These are phyloP conservation scores for Cairneyella variabilis DNA, from an alignment of 495 filamentous ascomycete species.

Conservation along the genomic window DNA sequence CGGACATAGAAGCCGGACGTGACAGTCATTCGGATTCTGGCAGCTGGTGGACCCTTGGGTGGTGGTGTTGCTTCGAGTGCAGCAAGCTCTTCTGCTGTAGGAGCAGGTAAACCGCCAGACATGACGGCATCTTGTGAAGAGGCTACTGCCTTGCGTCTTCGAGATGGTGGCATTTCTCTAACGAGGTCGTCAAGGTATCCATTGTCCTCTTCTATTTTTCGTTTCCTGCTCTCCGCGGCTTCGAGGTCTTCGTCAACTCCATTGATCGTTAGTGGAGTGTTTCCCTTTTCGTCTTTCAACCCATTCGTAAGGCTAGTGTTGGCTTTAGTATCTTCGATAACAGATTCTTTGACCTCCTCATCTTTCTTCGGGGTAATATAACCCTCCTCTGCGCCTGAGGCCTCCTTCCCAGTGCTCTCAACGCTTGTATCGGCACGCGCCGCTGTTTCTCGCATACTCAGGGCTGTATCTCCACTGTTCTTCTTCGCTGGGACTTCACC, in stretches of 20 bases:
- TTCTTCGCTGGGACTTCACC: too few relatives aligned
- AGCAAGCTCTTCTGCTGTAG: neutral
- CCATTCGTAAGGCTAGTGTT: too few relatives aligned
- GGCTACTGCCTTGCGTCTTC: constrained; percentile 27
- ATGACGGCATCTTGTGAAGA: constrained; percentile 36
- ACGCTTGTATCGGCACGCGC: too few relatives aligned
- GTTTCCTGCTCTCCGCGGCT: constrained; percentile 29
- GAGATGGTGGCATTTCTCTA: constrained; percentile 23
- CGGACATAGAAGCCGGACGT: constrained; percentile 97
- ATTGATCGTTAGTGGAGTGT: neutral
- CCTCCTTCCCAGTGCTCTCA: too few relatives aligned
- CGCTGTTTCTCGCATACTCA: neutral
- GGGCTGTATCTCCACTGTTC: neutral
- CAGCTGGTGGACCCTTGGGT: constrained; percentile 57
- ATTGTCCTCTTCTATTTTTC: neutral
- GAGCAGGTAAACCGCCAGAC: constrained; percentile 45
- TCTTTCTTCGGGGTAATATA: too few relatives aligned
- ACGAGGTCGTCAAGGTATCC: constrained; percentile 34
- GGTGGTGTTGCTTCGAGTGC: neutral
- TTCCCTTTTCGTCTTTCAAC: neutral
- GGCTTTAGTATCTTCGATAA: too few relatives aligned
- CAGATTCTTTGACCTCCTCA: neutral
- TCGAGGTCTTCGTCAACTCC: too few relatives aligned
- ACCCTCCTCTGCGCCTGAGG: too few relatives aligned
- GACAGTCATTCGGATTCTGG: constrained; percentile 83